Evolutionary conservation across 2,329 filamentous ascomycete genomes (phyloP), one percentile per base, ranked within the genome.

Genomic region (Fusarium sulawesiense): DNA sequence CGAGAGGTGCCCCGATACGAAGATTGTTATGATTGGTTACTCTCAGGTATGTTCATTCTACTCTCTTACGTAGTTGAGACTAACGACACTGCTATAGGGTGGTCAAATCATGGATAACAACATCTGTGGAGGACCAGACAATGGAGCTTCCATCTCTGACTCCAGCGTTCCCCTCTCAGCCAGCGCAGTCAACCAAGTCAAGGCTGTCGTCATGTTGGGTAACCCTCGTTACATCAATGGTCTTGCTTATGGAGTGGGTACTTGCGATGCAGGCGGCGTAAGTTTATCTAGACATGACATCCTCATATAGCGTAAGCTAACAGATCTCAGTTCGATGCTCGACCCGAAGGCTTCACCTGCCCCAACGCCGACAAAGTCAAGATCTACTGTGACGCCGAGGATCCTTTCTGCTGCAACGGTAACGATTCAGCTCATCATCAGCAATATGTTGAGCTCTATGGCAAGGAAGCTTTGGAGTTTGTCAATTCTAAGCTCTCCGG

Each of bases 351-450:
- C 27, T 91, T 88, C 77, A 79, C 78, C 46, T 91, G 89, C 79
- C 84, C 87, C 12, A 83, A 78, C 65, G 75, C 78, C 10, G 74
- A 70, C 75, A 88, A 87, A 73, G 87, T 91, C 71, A 81, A 89
- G 79, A 88, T 87, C 7, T 91, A 91, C 82, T 91, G 89, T 77
- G 89, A 92, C 71, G 80, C 84, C 7, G 74, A 85, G 6, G 89
- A 91, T 68, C 88, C 88, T 0, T 91, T 89, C 80, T 91, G 89
- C 83, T 91, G 88, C 78, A 89, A 85, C 44, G 89, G 89, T 50
- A 89, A 84, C 72, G 83, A 91, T 64, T 82, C 84, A 27, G 85
- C 86, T 72, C 83, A 85, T 9, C 89, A 91, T 77, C 86, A 90
- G 76, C 84, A 87, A 51, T 91, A 92, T 63, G 88, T 87, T n/a